Conservation (phyloP, 306 rosid genomes). For the Dicorynia guianensis region DNA sequence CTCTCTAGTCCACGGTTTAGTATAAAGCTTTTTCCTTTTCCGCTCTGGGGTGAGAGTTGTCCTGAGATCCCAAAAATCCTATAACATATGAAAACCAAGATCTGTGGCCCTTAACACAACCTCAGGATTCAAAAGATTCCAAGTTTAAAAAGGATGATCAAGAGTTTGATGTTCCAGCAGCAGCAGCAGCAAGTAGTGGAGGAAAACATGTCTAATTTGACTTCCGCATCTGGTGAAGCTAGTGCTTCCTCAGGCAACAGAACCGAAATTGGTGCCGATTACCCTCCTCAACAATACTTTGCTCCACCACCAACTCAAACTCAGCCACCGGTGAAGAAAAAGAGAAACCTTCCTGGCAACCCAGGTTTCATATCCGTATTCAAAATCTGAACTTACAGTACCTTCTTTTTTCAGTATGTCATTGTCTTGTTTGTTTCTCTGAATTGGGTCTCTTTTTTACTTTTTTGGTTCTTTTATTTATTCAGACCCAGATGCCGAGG, state of each 20-base stretch:
- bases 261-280: constrained; percentile 60
- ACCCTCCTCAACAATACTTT: constrained; percentile 55
- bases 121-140: constrained; percentile 42
- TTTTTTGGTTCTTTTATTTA: background rate
- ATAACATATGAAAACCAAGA: constrained; percentile 53
- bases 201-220: constrained; percentile 90
- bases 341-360: constrained; percentile 96
- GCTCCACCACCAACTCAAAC: constrained; percentile 54
- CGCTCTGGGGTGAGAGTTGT: constrained; percentile 34
- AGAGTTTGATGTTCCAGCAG: constrained; percentile 61
- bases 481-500: constrained; percentile 96
- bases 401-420: constrained; percentile 6
- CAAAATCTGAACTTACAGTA: background rate
- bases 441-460: background rate
- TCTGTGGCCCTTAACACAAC: constrained; percentile 47
- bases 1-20: constrained; percentile 36
- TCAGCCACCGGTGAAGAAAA: constrained; percentile 68
- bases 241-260: constrained; percentile 88
- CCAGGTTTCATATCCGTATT: constrained; percentile 64
- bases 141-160: constrained; percentile 51
- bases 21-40: constrained; percentile 35
- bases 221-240: constrained; percentile 91
- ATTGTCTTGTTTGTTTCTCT: constrained; percentile 25
- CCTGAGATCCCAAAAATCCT: constrained; percentile 53
- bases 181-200: constrained; percentile 60